These are phyloP conservation scores for Chrysanthemum lavandulifolium DNA, from an alignment of 129 eudicot species.

Conservation along the genomic window DNA sequence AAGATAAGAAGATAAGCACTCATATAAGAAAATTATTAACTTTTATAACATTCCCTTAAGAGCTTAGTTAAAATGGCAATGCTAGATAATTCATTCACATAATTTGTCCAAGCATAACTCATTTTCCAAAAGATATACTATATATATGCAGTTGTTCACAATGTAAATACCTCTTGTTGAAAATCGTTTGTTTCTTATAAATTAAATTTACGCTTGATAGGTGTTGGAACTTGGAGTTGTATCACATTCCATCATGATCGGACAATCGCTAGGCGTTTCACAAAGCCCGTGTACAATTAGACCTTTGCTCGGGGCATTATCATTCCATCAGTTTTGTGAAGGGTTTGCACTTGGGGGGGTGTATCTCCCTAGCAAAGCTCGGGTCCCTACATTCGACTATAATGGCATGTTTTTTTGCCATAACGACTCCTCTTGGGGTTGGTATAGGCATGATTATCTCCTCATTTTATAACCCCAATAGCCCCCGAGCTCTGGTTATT, in stretches of 20 bases:
- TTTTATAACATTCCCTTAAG: no score
- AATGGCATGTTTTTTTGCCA: conserved; percentile 81
- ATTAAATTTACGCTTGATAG: conserved; percentile 28
- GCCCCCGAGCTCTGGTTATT: conserved; percentile 69
- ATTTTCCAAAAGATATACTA: no score
- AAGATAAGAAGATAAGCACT: no score
- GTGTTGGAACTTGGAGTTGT: conserved; percentile 93
- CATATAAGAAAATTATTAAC: no score
- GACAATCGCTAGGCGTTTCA: no score
- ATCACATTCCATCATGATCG: conserved; percentile 83
- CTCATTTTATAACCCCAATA: conserved; percentile 59
- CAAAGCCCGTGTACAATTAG: conserved; percentile 81
- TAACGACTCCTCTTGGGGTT: conserved; percentile 75
- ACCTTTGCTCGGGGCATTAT: conserved; percentile 77
- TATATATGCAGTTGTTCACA: no score
- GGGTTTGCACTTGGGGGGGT: conserved; percentile 96
- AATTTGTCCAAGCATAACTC: no score
- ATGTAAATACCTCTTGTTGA: no score
- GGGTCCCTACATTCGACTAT: conserved; percentile 38
- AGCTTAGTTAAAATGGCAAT: no score
- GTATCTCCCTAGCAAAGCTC: conserved; percentile 81
- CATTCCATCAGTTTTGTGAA: conserved; percentile 90
- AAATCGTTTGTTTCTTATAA: no score
- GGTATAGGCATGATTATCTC: conserved; percentile 64
- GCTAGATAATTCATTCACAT: no score